Evolutionary conservation across 1,139 yeast genomes (phyloP), one percentile per base, ranked within the genome.

Genomic region (Scheffersomyces cryptocercus): DNA sequence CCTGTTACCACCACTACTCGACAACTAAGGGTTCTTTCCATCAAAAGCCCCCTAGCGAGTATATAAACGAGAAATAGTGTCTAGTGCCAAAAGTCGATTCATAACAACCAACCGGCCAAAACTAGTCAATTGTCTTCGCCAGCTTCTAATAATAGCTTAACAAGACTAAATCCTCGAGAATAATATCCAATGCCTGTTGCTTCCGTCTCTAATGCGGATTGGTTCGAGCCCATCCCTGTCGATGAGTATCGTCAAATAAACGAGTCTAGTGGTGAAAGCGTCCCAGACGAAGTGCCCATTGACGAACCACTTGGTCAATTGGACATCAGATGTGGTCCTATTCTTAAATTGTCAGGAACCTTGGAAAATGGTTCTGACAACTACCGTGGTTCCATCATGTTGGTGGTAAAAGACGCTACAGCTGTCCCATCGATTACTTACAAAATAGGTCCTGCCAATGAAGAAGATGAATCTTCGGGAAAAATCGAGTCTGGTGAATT

Each of bases 311-410:
- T 67, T 29, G 65, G 59, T 5, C 68, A 58, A 13, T 33, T 49
- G 28, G 73, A 79, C 41, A 71, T 84, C 39, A 69, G 75, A 48
- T 85, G 93, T 60, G 97, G 97, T 1, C 97, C 97, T 0, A 70
- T 84, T 31, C 66, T 90, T 45, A 72, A 93, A 47, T 76, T 85
- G 43, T 68, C 81, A 45, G 90, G 87, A 4, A 78, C 85, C 49
- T 69, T 77, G 33, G 81, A 77, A 50, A 62, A 75, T 28, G 68
- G 69, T 1, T 45, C 66, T 8, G 53, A 62, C 36, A 68, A 75
- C 44, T 89, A 88, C 68, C 66, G 88, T 35, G 96, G 84, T 1
- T 69, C 87, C 1, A 68, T 87, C 16, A 54, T 88, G 62, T 59
- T 88, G 38, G 88, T 86, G 2, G 67, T 80, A n/a, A 69, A 73